These are phyloP conservation scores for Hanseniaspora mollemarum DNA, from an alignment of 805 yeast species.

Conservation along the genomic window DNA sequence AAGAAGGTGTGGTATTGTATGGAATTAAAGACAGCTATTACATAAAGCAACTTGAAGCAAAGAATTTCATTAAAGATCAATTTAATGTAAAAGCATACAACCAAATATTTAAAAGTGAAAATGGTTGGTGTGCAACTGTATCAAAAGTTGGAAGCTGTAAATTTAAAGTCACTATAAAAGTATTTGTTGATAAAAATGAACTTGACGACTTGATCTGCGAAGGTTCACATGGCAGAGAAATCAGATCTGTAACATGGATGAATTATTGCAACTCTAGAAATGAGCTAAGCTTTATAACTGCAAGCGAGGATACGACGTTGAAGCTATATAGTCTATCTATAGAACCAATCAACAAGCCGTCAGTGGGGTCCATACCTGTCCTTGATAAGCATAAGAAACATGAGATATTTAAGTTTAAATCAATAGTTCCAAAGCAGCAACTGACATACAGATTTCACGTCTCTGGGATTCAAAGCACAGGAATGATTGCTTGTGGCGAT, in stretches of 20 bases:
- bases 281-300: slow-evolving; percentile 47
- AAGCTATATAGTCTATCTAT: slow-evolving; percentile 37
- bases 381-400: neutral
- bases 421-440: slow-evolving; percentile 23
- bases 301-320: slow-evolving; percentile 80
- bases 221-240: slow-evolving; percentile 88
- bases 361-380: neutral
- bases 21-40: neutral
- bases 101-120: neutral
- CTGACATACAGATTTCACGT: slow-evolving; percentile 72
- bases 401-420: neutral
- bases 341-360: slow-evolving; percentile 22
- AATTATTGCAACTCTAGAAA: slow-evolving; percentile 23
- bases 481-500: slow-evolving; percentile 24
- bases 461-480: slow-evolving; percentile 67
- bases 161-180: neutral
- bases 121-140: neutral
- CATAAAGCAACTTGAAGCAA: neutral
- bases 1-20: slow-evolving; percentile 17
- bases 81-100: neutral
- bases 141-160: neutral
- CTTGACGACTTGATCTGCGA: slow-evolving; percentile 33
- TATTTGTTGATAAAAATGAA: neutral
- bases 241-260: slow-evolving; percentile 51
- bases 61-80: neutral